Conservation (phyloP, 2,329 filamentous ascomycete species). For the Xylaria sp. region DNA sequence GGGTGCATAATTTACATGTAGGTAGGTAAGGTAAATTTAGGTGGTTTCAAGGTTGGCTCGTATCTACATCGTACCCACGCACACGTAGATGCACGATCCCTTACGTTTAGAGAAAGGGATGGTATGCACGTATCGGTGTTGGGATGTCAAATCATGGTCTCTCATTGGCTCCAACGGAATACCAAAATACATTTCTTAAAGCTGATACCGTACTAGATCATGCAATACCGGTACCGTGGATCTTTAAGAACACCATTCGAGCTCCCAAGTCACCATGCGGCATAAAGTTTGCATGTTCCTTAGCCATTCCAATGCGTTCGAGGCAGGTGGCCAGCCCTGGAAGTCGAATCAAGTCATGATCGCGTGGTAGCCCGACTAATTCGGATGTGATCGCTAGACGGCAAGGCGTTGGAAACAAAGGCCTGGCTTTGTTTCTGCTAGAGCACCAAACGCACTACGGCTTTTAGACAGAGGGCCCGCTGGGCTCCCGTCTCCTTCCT, state of each 20-base stretch:
- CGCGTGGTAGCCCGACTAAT: constrained; percentile 25
- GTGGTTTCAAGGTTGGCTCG: no score
- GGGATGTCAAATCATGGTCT: background rate
- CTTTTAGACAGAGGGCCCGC: background rate
- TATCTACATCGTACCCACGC: no score
- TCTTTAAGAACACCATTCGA: constrained; percentile 12
- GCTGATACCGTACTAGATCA: background rate
- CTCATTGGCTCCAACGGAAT: constrained; percentile 2
- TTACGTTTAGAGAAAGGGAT: no score
- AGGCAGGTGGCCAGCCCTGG: background rate
- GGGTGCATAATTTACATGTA: background rate
- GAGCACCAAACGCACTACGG: constrained; percentile 14
- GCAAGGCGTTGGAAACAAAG: constrained; percentile 4
- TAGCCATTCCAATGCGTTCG: background rate
- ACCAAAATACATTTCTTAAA: background rate
- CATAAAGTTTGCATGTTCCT: background rate
- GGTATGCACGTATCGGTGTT: constrained; percentile 15
- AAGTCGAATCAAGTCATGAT: background rate
- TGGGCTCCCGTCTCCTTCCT: constrained; percentile 5
- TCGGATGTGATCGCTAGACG: constrained; percentile 14
- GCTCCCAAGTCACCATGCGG: background rate
- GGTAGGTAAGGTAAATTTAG: background rate
- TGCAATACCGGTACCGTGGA: constrained; percentile 1
- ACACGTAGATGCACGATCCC: no score
- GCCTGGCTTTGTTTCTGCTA: constrained; percentile 29